Evolutionary conservation across 2,329 filamentous ascomycete species (phyloP), one percentile per base, ranked within the genome.

Genomic region (Rosellinia necatrix): DNA sequence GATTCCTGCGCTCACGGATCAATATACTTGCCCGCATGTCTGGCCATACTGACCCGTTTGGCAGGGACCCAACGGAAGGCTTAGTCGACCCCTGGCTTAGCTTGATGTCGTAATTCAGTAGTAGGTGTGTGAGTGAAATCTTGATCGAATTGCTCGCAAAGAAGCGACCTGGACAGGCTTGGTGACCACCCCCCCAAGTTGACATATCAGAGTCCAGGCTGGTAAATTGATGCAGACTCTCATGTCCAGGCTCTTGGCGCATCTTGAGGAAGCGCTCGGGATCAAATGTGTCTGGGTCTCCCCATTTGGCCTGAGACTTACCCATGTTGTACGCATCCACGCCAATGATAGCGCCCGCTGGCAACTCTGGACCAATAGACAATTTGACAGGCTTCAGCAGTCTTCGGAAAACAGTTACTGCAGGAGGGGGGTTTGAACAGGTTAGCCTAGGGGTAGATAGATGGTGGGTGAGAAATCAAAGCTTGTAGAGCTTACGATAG

Each of bases 271-370:
- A 34, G 10, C 30, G 30, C 13, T 34, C 12, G 12, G 12, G 12
- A 6, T 34, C 30, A 34, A 34, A 34, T 6, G 13, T 12, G 10
- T 34, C 4, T 34, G 30, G 30, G 10, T 34, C 49, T n/a, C 24
- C 25, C 56, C 62, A 68, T 13, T 62, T n/a, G 1, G 52, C 46
- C 6, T 53, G 17, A 2, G 63, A 65, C 49, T 42, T 49, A 30
- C 57, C 48, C 19, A 69, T 59, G 27, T 60, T 38, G 24, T 68
- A 53, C 6, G 50, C 53, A 15, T 68, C 66, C 2, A 67, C 47
- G 17, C 60, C 60, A 17, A 69, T 60, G 17, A 63, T 49, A 6
- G 62, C 48, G 24, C 64, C 66, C 6, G 52, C 43, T 1, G 66
- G 66, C 24, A 69, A 22, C 12, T 60, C 55, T 7, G 65, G 64